Evolutionary conservation across 192 early-diverging fungal species (phyloP).

Genomic region (Umbelopsis sp.): DNA sequence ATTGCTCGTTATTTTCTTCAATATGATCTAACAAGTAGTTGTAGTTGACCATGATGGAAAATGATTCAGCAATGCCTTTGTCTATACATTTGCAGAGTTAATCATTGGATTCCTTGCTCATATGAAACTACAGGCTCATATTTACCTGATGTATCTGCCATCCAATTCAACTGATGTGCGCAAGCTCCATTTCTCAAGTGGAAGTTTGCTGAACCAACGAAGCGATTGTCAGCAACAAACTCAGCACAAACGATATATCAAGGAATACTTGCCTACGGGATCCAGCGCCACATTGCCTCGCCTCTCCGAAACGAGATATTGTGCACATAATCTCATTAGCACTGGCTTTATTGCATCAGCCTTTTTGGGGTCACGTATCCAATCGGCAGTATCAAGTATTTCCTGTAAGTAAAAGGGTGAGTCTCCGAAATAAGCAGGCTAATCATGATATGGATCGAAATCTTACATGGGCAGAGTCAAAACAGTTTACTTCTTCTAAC

Average conservation of each 20-base stretch:
- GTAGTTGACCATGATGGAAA: constrained; percentile 96
- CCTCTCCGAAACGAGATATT: constrained; percentile 66
- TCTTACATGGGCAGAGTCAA: not conserved
- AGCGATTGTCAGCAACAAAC: not conserved
- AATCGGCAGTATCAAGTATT: not conserved
- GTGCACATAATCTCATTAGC: constrained; percentile 61
- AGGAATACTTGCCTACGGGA: constrained; percentile 68
- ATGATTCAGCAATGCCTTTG: constrained; percentile 82
- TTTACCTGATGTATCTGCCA: constrained; percentile 75
- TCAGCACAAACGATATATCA: not conserved
- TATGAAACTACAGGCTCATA: not conserved
- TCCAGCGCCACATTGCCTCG: constrained; percentile 70
- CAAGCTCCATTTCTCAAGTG: constrained; percentile 94
- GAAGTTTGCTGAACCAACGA: constrained; percentile 72
- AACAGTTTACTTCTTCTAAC: not conserved
- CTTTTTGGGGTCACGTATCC: not conserved
- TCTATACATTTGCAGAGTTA: constrained; percentile 33
- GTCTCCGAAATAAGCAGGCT: too few relatives aligned
- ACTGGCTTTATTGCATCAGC: constrained; percentile 55
- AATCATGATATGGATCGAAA: not conserved
- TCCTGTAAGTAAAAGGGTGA: not conserved
- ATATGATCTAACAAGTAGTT: constrained; percentile 76
- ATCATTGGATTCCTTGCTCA: not conserved
- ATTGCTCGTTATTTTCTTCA: constrained; percentile 82
- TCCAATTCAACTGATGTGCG: constrained; percentile 86